phyloP scores from a whole-genome alignment of 768 basidiomycete species.

The Tricholoma saponaceum region DNA sequence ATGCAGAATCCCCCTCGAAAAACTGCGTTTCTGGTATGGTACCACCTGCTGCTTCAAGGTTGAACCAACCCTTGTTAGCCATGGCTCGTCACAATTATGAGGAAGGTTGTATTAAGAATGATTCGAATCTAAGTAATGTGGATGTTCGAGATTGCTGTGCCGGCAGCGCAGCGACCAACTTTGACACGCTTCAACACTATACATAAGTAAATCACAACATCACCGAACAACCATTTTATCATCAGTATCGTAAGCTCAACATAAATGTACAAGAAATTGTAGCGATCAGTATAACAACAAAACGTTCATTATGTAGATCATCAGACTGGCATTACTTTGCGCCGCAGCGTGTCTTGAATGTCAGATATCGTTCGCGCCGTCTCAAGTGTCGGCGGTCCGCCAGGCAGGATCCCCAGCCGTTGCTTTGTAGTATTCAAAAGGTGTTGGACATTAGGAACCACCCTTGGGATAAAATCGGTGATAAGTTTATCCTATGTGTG shows the following conservation, averaged over 20 bases:
- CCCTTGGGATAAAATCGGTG: slow-evolving; percentile 76
- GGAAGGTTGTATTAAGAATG: background rate
- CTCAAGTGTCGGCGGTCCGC: slow-evolving; percentile 62
- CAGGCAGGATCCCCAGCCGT: slow-evolving; percentile 73
- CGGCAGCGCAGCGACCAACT: background rate
- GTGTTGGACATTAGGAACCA: slow-evolving; percentile 74
- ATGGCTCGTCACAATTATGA: slow-evolving; percentile 21
- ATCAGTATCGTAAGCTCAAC: background rate
- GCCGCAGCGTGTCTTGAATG: slow-evolving; percentile 67
- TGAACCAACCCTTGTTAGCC: slow-evolving; percentile 79
- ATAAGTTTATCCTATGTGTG: slow-evolving; percentile 67
- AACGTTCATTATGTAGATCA: background rate
- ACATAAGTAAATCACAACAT: background rate
- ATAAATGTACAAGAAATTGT: background rate
- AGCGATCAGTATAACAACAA: background rate
- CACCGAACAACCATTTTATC: background rate
- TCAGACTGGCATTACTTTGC: slow-evolving; percentile 29
- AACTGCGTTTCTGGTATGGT: slow-evolving; percentile 74
- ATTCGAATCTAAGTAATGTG: background rate
- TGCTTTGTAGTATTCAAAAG: slow-evolving; percentile 78
- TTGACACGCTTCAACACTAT: background rate
- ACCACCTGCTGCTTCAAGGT: slow-evolving; percentile 65
- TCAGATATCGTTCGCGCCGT: slow-evolving; percentile 68
- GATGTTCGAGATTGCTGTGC: background rate
- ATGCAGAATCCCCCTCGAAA: slow-evolving; percentile 89